A percentile compares a stretch with the other conserved stretches of the same genome.
Evolutionary conservation across 768 basidiomycete species (phyloP).

Genomic region (Symmetrospora coprosmae): DNA sequence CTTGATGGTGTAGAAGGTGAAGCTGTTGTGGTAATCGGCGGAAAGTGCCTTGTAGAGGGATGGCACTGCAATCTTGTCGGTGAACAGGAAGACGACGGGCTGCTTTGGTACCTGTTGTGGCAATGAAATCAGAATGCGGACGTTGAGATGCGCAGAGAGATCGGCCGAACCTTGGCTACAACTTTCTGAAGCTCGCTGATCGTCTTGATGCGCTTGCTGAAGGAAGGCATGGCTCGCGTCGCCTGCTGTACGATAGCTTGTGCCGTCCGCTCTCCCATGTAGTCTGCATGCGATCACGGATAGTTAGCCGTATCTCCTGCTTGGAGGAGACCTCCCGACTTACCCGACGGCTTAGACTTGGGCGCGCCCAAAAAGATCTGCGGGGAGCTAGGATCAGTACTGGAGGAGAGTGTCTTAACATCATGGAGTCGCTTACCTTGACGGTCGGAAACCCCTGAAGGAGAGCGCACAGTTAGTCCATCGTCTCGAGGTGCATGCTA

Average conservation of each 20-base stretch:
- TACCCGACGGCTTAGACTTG: slow-evolving; percentile 5
- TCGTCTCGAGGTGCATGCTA: no score
- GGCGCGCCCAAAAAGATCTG: slow-evolving; percentile 26
- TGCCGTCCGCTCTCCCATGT: slow-evolving; percentile 28
- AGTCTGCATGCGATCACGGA: neutral
- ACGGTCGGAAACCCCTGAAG: slow-evolving; percentile 31
- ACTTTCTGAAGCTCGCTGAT: slow-evolving; percentile 21
- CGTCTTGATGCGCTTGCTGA: slow-evolving; percentile 25
- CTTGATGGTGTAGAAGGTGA: slow-evolving; percentile 32
- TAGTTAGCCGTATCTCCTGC: neutral
- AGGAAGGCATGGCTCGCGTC: slow-evolving; percentile 29
- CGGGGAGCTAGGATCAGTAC: neutral
- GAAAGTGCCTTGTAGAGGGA: slow-evolving; percentile 34
- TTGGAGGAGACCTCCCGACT: neutral
- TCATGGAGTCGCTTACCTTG: slow-evolving; percentile 20
- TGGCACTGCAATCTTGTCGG: slow-evolving; percentile 29
- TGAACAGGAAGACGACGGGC: slow-evolving; percentile 32
- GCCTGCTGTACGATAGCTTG: slow-evolving; percentile 28
- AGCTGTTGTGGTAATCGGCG: slow-evolving; percentile 26
- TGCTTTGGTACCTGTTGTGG: slow-evolving; percentile 21
- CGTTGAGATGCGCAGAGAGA: neutral
- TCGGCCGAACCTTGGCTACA: neutral
- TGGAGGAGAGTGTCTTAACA: neutral
- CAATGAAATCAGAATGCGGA: neutral
- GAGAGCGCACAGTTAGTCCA: no score